Conservation (phyloP, 192 early-diverging fungal genomes). For the Coemansia sp. region DNA sequence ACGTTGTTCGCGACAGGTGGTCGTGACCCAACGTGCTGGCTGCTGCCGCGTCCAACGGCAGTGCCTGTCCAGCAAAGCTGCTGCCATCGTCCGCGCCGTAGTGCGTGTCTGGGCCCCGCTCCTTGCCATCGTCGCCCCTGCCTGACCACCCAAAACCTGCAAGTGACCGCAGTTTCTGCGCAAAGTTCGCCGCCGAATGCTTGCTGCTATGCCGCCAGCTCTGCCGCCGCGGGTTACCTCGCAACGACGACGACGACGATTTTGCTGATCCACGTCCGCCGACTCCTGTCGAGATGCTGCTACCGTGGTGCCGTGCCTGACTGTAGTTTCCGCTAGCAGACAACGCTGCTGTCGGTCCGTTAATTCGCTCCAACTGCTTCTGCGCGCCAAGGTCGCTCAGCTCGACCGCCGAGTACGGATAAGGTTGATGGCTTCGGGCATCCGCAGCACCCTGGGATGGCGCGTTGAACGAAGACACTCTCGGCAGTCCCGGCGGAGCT, state of each 20-base stretch:
- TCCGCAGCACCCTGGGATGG: not conserved
- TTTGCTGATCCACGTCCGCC: slow-evolving; percentile 17
- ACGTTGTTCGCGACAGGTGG: slow-evolving; percentile 9
- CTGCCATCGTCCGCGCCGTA: slow-evolving; percentile 1
- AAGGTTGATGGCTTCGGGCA: not conserved
- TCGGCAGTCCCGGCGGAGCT: slow-evolving; percentile 1
- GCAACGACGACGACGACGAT: slow-evolving; percentile 35
- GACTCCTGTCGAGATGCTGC: not conserved
- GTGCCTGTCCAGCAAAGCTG: not conserved
- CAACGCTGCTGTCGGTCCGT: not conserved
- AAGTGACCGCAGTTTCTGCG: slow-evolving; percentile 45
- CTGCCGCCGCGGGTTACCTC: slow-evolving; percentile 14
- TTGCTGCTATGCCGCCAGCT: slow-evolving; percentile 40
- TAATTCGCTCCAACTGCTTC: not conserved
- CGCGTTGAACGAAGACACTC: not conserved
- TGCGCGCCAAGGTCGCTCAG: not conserved
- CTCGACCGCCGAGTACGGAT: not conserved
- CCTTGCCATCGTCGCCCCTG: slow-evolving; percentile 4
- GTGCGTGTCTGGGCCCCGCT: not conserved
- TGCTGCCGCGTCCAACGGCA: not conserved
- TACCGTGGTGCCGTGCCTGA: not conserved
- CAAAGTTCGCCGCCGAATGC: slow-evolving; percentile 28
- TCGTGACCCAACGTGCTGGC: not conserved
- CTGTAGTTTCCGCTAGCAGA: not conserved
- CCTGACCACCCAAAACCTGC: slow-evolving; percentile 38